Evolutionary conservation across 139 green algal species (phyloP), one percentile per base, ranked within the genome.

Genomic region (Deuterostichococcus epilithicus): DNA sequence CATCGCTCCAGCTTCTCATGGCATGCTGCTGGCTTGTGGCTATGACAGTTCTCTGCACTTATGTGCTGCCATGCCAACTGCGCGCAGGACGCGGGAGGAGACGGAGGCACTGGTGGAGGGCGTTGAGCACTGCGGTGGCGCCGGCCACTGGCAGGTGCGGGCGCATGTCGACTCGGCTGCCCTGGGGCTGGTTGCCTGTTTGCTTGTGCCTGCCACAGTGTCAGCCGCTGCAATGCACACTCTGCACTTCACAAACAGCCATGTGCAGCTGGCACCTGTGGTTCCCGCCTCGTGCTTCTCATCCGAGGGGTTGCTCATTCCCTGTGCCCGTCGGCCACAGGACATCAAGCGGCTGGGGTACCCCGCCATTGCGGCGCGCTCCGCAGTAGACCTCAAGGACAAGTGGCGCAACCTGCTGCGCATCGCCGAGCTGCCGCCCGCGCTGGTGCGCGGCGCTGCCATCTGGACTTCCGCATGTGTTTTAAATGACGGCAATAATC

Each of bases 321-420:
- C n/a, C n/a, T n/a, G n/a, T n/a, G n/a, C n/a, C n/a, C n/a, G n/a
- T n/a, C n/a, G n/a, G n/a, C n/a, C n/a, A n/a, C n/a, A n/a, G 80
- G 82, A 90, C 68, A 83, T 87, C 76, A 87, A 89, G 60, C 81
- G 86, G 58, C 80, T 87, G 8, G 68, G 35, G 4, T 85, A 84
- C 44, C 45, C 63, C 1, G 78, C 71, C 36, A 80, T 87, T 22
- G 81, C 63, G 28, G 60, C 66, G 32, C 74, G 86, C 45, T 84
- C 36, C 36, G 82, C 86, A 5, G 86, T 91, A 2, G 87, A 91
- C 73, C 76, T 91, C 36, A 91, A 91, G 78, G 89, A 94, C 80
- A 94, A 94, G 82, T 94, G 89, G 89, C 84, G 89, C 42, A 94
- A 94, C 75, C 74, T 94, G 5, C 44, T 92, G 58, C 79, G 89